Conservation (phyloP, 495 filamentous ascomycete genomes). For the Podospora conica region DNA sequence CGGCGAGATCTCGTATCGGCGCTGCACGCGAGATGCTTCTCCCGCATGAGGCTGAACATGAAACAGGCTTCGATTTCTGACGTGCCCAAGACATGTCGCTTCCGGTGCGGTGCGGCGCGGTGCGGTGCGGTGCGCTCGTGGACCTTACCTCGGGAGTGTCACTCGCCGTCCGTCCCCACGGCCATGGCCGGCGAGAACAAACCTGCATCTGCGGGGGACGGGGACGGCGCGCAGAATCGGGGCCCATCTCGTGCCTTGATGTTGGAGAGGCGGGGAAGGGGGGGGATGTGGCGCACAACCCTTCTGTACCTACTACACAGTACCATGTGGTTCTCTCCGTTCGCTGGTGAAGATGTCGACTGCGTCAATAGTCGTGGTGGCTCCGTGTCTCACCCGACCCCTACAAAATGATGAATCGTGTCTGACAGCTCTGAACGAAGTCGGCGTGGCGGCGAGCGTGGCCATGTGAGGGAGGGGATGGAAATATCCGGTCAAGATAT, state of each 20-base stretch:
- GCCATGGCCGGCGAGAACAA: neutral
- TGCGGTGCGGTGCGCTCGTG: neutral
- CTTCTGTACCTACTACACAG: neutral
- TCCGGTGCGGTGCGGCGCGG: neutral
- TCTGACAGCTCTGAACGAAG: neutral
- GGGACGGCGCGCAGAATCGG: neutral
- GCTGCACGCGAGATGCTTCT: conserved; percentile 3
- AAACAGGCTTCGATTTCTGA: conserved; percentile 6
- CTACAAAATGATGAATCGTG: neutral
- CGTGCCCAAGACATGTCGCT: neutral
- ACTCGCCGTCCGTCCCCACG: neutral
- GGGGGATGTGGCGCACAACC: neutral
- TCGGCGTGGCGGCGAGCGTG: neutral
- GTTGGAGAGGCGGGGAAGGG: neutral
- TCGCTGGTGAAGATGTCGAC: neutral
- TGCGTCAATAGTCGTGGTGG: neutral
- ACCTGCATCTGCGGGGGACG: neutral
- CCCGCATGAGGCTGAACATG: conserved; percentile 17
- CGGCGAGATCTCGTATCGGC: conserved; percentile 15
- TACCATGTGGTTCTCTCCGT: too few relatives aligned
- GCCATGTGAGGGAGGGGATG: neutral
- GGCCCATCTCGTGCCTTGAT: neutral
- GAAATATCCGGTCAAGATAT: neutral
- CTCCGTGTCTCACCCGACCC: neutral
- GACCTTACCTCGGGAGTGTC: neutral